phyloP scores from a whole-genome alignment of 2,329 filamentous ascomycete species.

The Fusarium begoniae region DNA sequence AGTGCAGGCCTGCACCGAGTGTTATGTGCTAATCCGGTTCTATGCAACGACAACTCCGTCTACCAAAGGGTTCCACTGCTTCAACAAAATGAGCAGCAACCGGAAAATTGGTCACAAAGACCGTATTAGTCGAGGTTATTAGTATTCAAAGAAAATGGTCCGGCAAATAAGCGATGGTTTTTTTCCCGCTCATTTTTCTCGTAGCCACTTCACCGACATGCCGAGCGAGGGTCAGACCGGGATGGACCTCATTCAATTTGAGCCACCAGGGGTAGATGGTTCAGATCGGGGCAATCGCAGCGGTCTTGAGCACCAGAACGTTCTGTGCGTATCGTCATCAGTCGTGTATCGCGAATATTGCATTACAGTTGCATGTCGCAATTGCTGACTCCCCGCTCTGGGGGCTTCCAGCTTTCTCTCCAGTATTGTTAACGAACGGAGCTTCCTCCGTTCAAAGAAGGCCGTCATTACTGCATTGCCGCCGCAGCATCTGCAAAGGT shows the following conservation, averaged over 20 bases:
- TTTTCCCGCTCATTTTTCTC: conserved; percentile 26
- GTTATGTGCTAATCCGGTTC: conserved; percentile 7
- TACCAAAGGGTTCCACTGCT: neutral
- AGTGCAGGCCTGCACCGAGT: conserved; percentile 10
- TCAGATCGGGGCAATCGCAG: conserved; percentile 5
- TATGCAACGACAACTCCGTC: conserved; percentile 8
- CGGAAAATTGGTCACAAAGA: neutral
- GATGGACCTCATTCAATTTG: neutral
- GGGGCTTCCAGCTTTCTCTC: neutral
- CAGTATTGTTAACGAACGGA: neutral
- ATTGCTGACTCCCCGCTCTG: conserved; percentile 1
- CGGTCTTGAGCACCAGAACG: conserved; percentile 9
- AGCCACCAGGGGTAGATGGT: neutral
- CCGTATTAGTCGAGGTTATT: conserved; percentile 27
- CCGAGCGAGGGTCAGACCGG: neutral
- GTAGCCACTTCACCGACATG: conserved; percentile 19
- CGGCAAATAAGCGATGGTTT: conserved; percentile 4
- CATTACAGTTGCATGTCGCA: neutral
- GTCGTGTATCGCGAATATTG: conserved; percentile 9
- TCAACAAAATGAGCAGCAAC: conserved; percentile 6
- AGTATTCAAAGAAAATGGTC: conserved; percentile 11
- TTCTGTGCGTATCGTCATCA: conserved; percentile 5
- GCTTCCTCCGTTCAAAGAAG: neutral
- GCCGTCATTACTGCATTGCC: conserved; percentile 53
- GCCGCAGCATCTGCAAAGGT: conserved; percentile 69